phyloP scores from a whole-genome alignment of 2,329 filamentous ascomycete species.

The Pestalotiopsis sp. region DNA sequence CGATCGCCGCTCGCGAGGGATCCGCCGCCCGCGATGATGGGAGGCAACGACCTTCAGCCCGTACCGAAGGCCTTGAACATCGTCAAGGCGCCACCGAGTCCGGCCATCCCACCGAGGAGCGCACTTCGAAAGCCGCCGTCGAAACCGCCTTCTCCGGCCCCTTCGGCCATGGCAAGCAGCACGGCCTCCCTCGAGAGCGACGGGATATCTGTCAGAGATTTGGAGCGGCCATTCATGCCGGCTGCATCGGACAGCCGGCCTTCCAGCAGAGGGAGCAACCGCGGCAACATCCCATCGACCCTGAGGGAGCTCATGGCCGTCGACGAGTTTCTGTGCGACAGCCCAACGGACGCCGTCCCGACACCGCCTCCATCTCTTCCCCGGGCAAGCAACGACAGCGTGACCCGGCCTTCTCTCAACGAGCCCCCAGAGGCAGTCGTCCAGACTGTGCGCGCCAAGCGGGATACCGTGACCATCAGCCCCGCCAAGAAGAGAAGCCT shows the following conservation, averaged over 20 bases:
- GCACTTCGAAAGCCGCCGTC: constrained; percentile 32
- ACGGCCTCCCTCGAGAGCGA: constrained; percentile 21
- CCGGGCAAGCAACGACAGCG: constrained; percentile 41
- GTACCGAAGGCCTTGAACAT: constrained; percentile 8
- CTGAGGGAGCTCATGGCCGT: constrained; percentile 13
- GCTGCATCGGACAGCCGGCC: constrained; percentile 20
- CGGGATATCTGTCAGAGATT: constrained; percentile 8
- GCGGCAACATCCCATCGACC: constrained; percentile 23
- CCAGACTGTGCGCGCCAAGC: constrained; percentile 50
- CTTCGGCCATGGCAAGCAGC: constrained; percentile 25
- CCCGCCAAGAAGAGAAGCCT: constrained; percentile 50
- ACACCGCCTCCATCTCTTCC: constrained; percentile 44
- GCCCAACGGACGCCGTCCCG: constrained; percentile 37
- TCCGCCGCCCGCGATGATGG: not conserved
- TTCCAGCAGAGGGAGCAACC: constrained; percentile 27
- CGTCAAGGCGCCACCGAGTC: constrained; percentile 8
- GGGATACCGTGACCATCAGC: constrained; percentile 52
- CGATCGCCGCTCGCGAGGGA: constrained; percentile 1
- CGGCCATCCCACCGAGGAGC: constrained; percentile 16
- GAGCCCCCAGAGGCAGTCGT: constrained; percentile 44
- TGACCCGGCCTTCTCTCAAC: constrained; percentile 23
- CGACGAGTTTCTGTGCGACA: constrained; percentile 18
- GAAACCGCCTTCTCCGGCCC: constrained; percentile 37
- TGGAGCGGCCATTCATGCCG: constrained; percentile 17
- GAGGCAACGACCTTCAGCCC: not conserved